Evolutionary conservation across 2,329 filamentous ascomycete species (phyloP).

Genomic region (Cercospora nicotianae): DNA sequence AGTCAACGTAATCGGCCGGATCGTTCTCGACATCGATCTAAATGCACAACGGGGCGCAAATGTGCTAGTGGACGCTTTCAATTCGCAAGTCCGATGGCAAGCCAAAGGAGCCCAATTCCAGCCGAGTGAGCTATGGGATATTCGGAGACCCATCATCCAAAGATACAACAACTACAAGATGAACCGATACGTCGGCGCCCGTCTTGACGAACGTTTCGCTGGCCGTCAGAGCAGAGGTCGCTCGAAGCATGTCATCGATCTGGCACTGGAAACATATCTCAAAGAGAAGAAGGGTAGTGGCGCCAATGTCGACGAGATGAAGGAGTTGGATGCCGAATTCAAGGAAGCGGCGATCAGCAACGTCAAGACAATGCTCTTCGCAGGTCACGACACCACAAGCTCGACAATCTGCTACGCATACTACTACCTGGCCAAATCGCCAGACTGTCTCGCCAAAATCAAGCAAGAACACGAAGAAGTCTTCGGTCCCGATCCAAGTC

Average conservation of each 20-base stretch:
- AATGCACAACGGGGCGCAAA: conserved; percentile 40
- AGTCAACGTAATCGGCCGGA: conserved; percentile 46
- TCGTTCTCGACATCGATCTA: conserved; percentile 43
- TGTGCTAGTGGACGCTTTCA: conserved; percentile 41
- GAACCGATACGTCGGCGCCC: conserved; percentile 38
- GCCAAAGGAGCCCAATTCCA: conserved; percentile 38
- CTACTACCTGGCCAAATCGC: conserved; percentile 43
- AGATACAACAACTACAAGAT: conserved; percentile 42
- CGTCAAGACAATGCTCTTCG: conserved; percentile 46
- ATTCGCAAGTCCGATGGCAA: conserved; percentile 41
- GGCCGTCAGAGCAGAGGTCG: conserved; percentile 36
- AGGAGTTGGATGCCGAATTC: conserved; percentile 41
- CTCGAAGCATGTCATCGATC: conserved; percentile 40
- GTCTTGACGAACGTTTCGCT: conserved; percentile 42
- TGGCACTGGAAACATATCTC: conserved; percentile 41
- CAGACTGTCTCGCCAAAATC: conserved; percentile 39
- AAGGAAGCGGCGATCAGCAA: conserved; percentile 39
- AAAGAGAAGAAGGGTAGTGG: conserved; percentile 40
- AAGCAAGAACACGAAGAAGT: conserved; percentile 54
- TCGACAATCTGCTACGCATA: conserved; percentile 42
- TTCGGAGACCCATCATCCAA: conserved; percentile 39
- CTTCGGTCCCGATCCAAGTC: conserved; percentile 47
- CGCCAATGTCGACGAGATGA: conserved; percentile 28
- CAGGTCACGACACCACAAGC: conserved; percentile 47
- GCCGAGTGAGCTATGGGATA: conserved; percentile 41